Percentiles rank a stretch among this genome's conserved stretches.
Conservation (phyloP, 768 basidiomycete species). For the Cystofilobasidium capitatum region DNA sequence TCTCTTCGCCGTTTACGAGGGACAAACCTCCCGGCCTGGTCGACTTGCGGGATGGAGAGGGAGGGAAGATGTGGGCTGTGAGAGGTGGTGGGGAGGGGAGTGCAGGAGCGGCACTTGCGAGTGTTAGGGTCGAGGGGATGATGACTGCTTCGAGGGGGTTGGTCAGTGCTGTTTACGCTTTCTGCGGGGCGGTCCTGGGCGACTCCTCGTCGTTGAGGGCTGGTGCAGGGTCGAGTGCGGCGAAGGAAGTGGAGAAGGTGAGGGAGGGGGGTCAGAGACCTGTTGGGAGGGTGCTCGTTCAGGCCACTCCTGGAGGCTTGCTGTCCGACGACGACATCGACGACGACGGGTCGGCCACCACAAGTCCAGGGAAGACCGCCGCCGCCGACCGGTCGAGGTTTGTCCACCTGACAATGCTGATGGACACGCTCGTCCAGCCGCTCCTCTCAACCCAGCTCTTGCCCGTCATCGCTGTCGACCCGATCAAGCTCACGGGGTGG, state of each 20-base stretch:
- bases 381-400: background rate
- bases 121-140: background rate
- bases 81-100: background rate
- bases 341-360: background rate
- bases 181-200: slow-evolving; percentile 14
- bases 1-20: background rate
- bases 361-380: background rate
- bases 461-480: slow-evolving; percentile 9
- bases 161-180: slow-evolving; percentile 7
- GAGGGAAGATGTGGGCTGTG: background rate
- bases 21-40: background rate
- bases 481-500: slow-evolving; percentile 22
- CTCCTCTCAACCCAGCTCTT: slow-evolving; percentile 1
- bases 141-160: background rate
- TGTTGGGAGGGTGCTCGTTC: slow-evolving; percentile 5
- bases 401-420: slow-evolving; percentile 18
- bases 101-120: background rate
- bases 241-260: too few relatives aligned
- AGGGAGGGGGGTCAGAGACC: background rate
- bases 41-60: background rate
- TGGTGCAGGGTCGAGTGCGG: too few relatives aligned
- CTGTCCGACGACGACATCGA: background rate
- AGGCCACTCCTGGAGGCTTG: background rate
- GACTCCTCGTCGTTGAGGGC: too few relatives aligned
- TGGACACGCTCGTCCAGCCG: slow-evolving; percentile 18